These are phyloP conservation scores for Obelidium mucronatum DNA, from an alignment of 192 early-diverging fungal genomes.

Conservation along the genomic window DNA sequence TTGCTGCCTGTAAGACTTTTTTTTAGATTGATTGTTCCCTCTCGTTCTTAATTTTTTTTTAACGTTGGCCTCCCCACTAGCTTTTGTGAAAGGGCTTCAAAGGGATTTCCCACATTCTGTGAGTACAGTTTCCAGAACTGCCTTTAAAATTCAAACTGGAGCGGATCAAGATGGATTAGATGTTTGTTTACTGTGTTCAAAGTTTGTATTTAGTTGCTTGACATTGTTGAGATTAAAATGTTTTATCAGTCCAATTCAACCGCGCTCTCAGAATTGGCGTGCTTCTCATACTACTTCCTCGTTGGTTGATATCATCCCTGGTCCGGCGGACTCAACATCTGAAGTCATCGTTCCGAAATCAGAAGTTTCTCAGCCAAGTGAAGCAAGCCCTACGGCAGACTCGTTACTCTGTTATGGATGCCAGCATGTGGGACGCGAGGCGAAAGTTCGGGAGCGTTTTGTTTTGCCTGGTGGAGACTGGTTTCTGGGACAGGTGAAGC, in stretches of 20 bases:
- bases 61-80: not conserved
- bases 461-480: slow-evolving; percentile 19
- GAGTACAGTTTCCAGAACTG: slow-evolving; percentile 82
- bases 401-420: slow-evolving; percentile 42
- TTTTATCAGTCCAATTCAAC: slow-evolving; percentile 6
- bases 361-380: not conserved
- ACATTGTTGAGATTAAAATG: not conserved
- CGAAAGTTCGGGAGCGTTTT: not conserved
- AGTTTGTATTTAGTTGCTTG: slow-evolving; percentile 48
- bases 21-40: not conserved
- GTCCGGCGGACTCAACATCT: not conserved
- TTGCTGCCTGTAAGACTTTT: not conserved
- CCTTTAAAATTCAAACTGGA: slow-evolving; percentile 72
- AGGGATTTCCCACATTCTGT: slow-evolving; percentile 85
- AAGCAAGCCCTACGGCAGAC: not conserved
- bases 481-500: not conserved
- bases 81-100: slow-evolving; percentile 80
- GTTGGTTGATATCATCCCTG: not conserved
- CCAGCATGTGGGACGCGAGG: slow-evolving; percentile 44
- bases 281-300: not conserved
- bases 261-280: not conserved
- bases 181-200: slow-evolving; percentile 71
- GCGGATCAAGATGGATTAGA: slow-evolving; percentile 51
- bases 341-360: not conserved
- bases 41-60: not conserved